Evolutionary conservation across 257 asterid species (phyloP), one percentile per base, ranked within the genome.

Genomic region (Handroanthus guayacan): DNA sequence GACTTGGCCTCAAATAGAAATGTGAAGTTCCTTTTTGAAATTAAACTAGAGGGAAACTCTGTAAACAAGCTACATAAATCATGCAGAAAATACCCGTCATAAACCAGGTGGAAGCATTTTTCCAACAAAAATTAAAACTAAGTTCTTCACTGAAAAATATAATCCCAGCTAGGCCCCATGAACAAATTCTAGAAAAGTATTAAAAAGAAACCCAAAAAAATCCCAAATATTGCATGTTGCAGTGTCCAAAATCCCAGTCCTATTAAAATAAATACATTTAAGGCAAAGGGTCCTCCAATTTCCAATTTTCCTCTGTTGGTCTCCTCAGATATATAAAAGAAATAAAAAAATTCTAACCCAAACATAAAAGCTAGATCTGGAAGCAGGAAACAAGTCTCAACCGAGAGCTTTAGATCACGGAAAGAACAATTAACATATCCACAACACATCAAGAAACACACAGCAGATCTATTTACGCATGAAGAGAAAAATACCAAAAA

Each of bases 381-480:
- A 63, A 78, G 69, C 25, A 45, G 39, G 48, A 62, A 39, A 2
- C 52, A 69, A 51, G 48, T 31, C 61, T 14, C 1, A 36, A 62
- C 2, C 18, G 31, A 16, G 36, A 16, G 63, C 9, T 37, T 50
- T 12, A 43, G 74, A 69, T 69, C 25, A 62, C 48, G 25, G 12
- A 55, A 34, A 72, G 18, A 57, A 14, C 51, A 51, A 56, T 50
- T 25, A 9, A 9, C 55, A 67, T 16, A 20, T 57, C n/a, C 47
- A 18, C n/a, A 31, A 38, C 60, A 62, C 14, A 72, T n/a, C n/a
- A 58, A 36, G 5, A 16, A 47, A 75, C 11, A 25, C 6, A 47
- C n/a, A 51, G 70, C 82, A 85, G 91, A 90, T 90, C 96, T 81
- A 79, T 64, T 65, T 16, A 69, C 55, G 71, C 34, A 61, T 36